Evolutionary conservation across 192 early-diverging fungal species (phyloP).

Genomic region (Haplosporangium gracile): DNA sequence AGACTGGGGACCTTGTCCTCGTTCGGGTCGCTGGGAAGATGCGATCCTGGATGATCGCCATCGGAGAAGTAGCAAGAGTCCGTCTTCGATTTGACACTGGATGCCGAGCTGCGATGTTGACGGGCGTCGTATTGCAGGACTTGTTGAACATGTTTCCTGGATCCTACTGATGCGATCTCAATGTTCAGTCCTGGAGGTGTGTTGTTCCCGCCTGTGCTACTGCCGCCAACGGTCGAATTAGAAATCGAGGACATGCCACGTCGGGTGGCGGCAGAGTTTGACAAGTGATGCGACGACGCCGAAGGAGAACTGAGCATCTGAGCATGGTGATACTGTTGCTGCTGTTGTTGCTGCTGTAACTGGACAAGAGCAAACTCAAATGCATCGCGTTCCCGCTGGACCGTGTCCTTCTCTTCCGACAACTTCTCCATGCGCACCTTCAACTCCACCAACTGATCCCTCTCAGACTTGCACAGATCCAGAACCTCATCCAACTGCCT

Average conservation of each 20-base stretch:
- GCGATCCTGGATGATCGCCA: constrained; percentile 50
- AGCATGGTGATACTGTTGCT: constrained; percentile 36
- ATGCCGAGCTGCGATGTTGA: constrained; percentile 51
- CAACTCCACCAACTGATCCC: constrained; percentile 52
- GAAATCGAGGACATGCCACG: constrained; percentile 37
- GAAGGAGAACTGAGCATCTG: constrained; percentile 23
- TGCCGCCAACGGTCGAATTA: background rate
- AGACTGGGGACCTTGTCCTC: constrained; percentile 50
- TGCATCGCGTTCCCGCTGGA: constrained; percentile 40
- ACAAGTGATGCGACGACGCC: constrained; percentile 41
- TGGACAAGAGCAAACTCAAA: constrained; percentile 48
- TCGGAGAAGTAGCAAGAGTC: constrained; percentile 57
- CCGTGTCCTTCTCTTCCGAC: constrained; percentile 46
- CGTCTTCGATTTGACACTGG: constrained; percentile 46
- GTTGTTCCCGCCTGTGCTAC: background rate
- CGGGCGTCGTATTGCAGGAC: constrained; percentile 37
- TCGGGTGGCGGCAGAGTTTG: constrained; percentile 37
- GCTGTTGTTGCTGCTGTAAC: constrained; percentile 30
- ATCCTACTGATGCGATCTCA: constrained; percentile 12
- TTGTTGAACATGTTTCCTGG: constrained; percentile 48
- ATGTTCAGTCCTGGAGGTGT: constrained; percentile 10
- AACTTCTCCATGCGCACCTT: constrained; percentile 50
- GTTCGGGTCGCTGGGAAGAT: constrained; percentile 41
- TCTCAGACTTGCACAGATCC: constrained; percentile 51
- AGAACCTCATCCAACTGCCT: constrained; percentile 50